Evolutionary conservation across 164 flowering plant species (phyloP), one percentile per base, ranked within the genome.

Genomic region (Vitis rotundifolia): DNA sequence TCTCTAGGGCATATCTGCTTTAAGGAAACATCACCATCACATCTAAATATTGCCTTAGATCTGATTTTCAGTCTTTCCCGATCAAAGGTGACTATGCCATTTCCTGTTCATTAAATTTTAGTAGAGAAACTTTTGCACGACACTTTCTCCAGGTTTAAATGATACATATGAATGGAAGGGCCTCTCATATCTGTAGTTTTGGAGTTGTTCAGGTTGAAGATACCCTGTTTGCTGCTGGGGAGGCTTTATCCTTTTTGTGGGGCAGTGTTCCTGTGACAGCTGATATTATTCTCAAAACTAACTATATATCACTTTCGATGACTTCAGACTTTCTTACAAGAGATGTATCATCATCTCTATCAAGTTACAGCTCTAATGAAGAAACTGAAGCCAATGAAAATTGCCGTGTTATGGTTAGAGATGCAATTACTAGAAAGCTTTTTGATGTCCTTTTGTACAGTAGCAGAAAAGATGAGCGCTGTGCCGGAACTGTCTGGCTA

Each of bases 401-500:
- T 64, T 67, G 68, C 63, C 90, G 64, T 77, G 76, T 59, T 67
- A 63, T 70, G 71, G 87, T 87, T 61, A 85, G 93, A 80, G 92
- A 89, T 72, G 69, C 78, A 9, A 85, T 95, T 73, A 79, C 86
- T 61, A 82, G 82, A 80, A 91, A 91, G 81, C 87, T 95, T 59
- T 95, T 95, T 83, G 92, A 93, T 75, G 85, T 14, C 60, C 96
- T 95, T 55, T 73, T 95, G 18, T 95, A 84, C 76, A 95, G 99
- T 75, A 89, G 72, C 75, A 80, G 94, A 72, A 93, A 95, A 83
- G 98, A 95, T 71, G 99, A 95, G 79, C 89, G 99, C 8, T 91
- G 98, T 82, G 88, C 98, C 72, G 99, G 99, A 74, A 84, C 93
- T 69, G 98, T 95, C 37, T 95, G 98, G 98, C 71, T 95, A 49